Percentiles rank a stretch among this genome's conserved stretches.
phyloP scores from a whole-genome alignment of 192 early-diverging fungal genomes.

The Coemansia sp. region DNA sequence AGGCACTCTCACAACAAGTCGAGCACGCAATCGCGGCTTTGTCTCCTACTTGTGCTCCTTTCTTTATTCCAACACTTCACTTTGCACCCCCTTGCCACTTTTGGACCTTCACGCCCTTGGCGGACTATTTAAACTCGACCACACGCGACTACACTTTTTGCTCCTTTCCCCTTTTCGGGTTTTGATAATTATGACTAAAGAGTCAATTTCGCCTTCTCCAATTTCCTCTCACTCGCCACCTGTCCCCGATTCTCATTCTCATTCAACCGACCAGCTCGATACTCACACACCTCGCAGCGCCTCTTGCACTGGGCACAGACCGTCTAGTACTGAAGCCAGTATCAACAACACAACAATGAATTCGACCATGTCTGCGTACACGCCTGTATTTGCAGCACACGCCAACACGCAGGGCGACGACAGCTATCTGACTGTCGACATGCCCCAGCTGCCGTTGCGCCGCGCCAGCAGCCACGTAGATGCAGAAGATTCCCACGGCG shows the following conservation, averaged over 20 bases:
- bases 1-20: neutral
- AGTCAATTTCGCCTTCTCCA: slow-evolving; percentile 13
- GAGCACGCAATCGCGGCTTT: slow-evolving; percentile 6
- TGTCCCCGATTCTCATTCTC: neutral
- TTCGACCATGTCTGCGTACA: slow-evolving; percentile 10
- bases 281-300: neutral
- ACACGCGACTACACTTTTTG: neutral
- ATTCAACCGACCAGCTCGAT: neutral
- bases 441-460: neutral
- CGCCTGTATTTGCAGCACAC: neutral
- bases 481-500: slow-evolving; percentile 26
- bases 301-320: neutral
- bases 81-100: slow-evolving; percentile 2
- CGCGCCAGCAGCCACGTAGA: slow-evolving; percentile 7
- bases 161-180: slow-evolving; percentile 1
- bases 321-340: neutral
- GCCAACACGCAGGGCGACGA: neutral
- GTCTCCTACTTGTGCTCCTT: neutral
- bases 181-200: slow-evolving; percentile 18
- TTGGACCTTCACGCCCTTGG: neutral
- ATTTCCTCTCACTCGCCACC: slow-evolving; percentile 6
- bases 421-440: slow-evolving; percentile 4
- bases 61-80: neutral
- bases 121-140: slow-evolving; percentile 13
- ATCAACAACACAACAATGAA: slow-evolving; percentile 6